Conservation (phyloP, 192 early-diverging fungal species). For the Funneliformis mosseae region DNA sequence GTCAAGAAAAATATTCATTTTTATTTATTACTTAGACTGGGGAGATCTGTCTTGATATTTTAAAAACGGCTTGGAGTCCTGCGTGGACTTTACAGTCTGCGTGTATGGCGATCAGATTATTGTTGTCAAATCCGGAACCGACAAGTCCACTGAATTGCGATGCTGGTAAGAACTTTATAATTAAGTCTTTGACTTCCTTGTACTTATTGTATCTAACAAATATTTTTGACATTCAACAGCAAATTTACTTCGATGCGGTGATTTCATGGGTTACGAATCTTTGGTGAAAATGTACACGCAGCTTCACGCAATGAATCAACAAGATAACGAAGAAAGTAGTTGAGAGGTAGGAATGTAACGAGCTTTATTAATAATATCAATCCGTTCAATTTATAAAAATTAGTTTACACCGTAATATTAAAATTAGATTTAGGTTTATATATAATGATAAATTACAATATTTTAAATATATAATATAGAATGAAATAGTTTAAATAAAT, state of each 20-base stretch:
- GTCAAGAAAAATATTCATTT: neutral
- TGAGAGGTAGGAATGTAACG: neutral
- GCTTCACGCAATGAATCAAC: constrained; percentile 61
- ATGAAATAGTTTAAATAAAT: neutral
- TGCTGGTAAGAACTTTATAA: constrained; percentile 51
- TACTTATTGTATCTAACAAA: neutral
- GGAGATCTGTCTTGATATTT: constrained; percentile 95
- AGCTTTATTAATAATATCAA: neutral
- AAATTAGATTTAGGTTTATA: neutral
- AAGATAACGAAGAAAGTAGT: constrained; percentile 3
- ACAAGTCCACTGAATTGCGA: constrained; percentile 93
- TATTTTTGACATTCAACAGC: constrained; percentile 46
- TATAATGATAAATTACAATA: neutral
- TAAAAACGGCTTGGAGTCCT: constrained; percentile 93
- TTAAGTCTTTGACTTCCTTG: neutral
- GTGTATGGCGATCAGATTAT: constrained; percentile 77
- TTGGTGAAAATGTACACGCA: constrained; percentile 85
- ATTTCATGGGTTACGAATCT: constrained; percentile 83
- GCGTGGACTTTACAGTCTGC: constrained; percentile 92
- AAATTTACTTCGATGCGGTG: constrained; percentile 87
- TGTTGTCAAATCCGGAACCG: constrained; percentile 87
- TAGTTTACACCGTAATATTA: neutral
- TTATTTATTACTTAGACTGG: constrained; percentile 67
- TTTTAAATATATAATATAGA: neutral
- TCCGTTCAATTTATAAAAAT: neutral